Base-by-base conservation (phyloP, 306 rosid genomes). In the Canavalia gladiata region DNA sequence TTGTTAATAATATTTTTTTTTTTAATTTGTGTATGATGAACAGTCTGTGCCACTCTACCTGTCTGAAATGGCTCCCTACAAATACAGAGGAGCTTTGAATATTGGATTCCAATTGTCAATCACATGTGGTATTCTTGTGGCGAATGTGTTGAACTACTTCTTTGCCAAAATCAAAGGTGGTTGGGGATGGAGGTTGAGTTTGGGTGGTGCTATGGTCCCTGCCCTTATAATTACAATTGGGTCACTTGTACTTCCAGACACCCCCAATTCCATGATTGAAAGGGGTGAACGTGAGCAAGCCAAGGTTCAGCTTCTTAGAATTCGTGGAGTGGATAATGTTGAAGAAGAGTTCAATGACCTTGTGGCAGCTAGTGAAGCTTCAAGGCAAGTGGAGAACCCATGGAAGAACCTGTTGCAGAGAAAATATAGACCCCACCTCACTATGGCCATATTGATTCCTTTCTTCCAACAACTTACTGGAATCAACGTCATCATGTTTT, bases 181-280 rank as follows among this genome's bases (percentile, higher is more conserved):
- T 0, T 95, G 99, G 99, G 99, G 99, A 76, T 95, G 99, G 99
- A 85, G 99, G 10, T 54, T 95, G 86, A 95, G 99, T 79, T 84
- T 95, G 28, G 98, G 99, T 0, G 98, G 98, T 2, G 99, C 98
- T 0, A 81, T 90, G 87, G 95, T 95, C 6, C 99, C 99, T 0
- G 99, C 98, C 1, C 84, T 91, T 1, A 88, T 95, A 1, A 90
- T 95, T 75, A 86, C 91, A 1, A 2, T 86, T 0, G 99, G 99
- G 0, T 86, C 98, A 2, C 8, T 93, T 0, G 45, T 88, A 57
- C 94, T 95, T 9, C 96, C 99, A 0, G 99, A 95, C 88, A 95
- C 99, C 0, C 99, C 99, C 0, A 95, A 93, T 65, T 95, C 97
- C 5, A 69, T 95, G 92, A 95, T 95, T 6, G 99, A 95, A 59